These are phyloP conservation scores for Sphaerulina populicola DNA, from an alignment of 2,329 filamentous ascomycete genomes.

Conservation along the genomic window DNA sequence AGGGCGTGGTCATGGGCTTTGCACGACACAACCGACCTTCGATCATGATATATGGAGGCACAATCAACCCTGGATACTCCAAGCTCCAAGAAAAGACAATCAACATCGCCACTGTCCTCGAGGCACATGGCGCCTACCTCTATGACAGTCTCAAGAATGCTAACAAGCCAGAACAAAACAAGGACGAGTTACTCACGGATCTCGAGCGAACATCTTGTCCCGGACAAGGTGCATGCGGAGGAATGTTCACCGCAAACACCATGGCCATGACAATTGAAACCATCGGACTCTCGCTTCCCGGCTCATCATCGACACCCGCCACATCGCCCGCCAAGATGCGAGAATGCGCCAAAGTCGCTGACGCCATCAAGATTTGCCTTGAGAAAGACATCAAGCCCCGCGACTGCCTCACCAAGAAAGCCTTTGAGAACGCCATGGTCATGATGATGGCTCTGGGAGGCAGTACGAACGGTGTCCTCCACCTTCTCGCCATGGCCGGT, in stretches of 20 bases:
- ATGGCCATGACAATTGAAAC: conserved; percentile 88
- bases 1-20: conserved; percentile 58
- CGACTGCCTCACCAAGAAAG: conserved; percentile 67
- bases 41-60: conserved; percentile 91
- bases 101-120: conserved; percentile 84
- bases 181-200: conserved; percentile 74
- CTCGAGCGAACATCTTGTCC: conserved; percentile 73
- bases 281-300: conserved; percentile 74
- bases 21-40: conserved; percentile 85
- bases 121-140: conserved; percentile 72
- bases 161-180: conserved; percentile 57
- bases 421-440: conserved; percentile 82
- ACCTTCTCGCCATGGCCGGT: conserved; percentile 84
- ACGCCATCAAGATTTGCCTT: conserved; percentile 71
- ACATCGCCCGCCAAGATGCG: conserved; percentile 73
- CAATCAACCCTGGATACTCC: conserved; percentile 80
- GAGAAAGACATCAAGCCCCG: conserved; percentile 72
- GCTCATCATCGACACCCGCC: conserved; percentile 76
- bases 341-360: conserved; percentile 73
- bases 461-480: conserved; percentile 79
- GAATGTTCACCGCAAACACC: conserved; percentile 93
- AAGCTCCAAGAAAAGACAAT: conserved; percentile 65
- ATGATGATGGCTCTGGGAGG: conserved; percentile 90
- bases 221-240: conserved; percentile 70
- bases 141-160: conserved; percentile 68